Evolutionary conservation across 2,329 filamentous ascomycete genomes (phyloP), one percentile per base, ranked within the genome.

Genomic region (Colletotrichum trifolii): DNA sequence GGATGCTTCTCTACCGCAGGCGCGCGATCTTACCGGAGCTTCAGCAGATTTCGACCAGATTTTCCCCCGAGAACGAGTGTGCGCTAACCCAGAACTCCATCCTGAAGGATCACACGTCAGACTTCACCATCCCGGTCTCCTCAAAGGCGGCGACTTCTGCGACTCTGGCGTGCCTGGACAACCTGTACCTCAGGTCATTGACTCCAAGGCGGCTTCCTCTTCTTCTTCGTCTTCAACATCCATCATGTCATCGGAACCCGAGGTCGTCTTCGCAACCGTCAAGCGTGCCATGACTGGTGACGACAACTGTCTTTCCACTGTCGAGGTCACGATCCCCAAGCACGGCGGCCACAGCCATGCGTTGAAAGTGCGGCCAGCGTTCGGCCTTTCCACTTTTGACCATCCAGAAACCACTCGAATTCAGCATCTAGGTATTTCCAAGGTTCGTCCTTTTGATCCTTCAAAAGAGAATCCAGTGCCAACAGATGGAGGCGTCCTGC

Each of bases 321-420:
- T 69, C 13, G 48, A 56, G 47, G 60, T 70, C 11, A 42, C 66
- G 3, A 43, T 67, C 38, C 66, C 70, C 42, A 58, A 50, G 38
- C 61, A 67, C 17, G 54, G 58, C n/a, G 72, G 69, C 6, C 71
- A 73, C 34, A 69, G 60, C 45, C 68, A 63, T 35, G 59, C 65
- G 9, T 69, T 69, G 13, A 76, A 77, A 39, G 67, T 72, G 36
- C 71, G 69, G 4, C 73, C 75, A 12, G 69, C 69, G 3, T 71
- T 69, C 42, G 65, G 69, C 6, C 45, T 68, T 13, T 49, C 70
- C 38, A 56, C 64, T 2, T 53, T 64, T 6, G 55, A 69, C 36
- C 54, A 68, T 17, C 58, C 38, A 13, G 34, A 52, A 9, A 9
- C 49, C 9, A 25, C 47, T 45, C 66, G 48, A 66, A 64, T 15